Percentiles rank a stretch among this genome's conserved stretches.
phyloP scores from a whole-genome alignment of 2,329 filamentous ascomycete genomes.

The Talaromyces atroroseus region DNA sequence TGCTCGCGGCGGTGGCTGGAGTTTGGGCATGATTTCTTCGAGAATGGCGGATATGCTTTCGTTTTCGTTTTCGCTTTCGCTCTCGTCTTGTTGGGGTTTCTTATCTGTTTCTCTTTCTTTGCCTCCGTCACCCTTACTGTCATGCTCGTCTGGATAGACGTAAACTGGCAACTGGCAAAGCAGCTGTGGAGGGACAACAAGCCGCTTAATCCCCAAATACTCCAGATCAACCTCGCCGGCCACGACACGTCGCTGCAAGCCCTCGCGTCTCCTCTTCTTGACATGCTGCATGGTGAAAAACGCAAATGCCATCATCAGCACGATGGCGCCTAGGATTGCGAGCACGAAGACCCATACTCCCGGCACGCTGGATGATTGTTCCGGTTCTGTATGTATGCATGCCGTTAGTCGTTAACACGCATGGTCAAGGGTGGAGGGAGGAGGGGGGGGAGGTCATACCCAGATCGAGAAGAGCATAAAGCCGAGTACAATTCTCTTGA shows the following conservation, averaged over 20 bases:
- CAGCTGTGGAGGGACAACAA: constrained; percentile 68
- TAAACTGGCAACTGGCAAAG: constrained; percentile 73
- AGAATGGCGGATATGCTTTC: constrained; percentile 11
- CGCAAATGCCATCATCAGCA: constrained; percentile 60
- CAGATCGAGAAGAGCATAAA: constrained; percentile 48
- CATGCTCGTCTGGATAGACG: constrained; percentile 52
- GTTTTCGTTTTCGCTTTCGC: neutral
- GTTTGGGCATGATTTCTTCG: constrained; percentile 5
- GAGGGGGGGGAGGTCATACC: constrained; percentile 50
- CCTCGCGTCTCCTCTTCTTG: constrained; percentile 64
- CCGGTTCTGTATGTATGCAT: constrained; percentile 28
- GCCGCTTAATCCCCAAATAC: constrained; percentile 72
- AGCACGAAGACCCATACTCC: constrained; percentile 77
- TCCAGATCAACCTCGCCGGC: constrained; percentile 60
- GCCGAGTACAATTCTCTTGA: constrained; percentile 23
- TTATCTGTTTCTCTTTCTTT: neutral
- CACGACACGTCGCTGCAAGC: constrained; percentile 64
- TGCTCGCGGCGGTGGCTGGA: neutral
- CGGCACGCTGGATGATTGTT: constrained; percentile 47
- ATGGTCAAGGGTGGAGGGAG: neutral
- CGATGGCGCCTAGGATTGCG: constrained; percentile 73
- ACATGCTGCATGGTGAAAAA: constrained; percentile 71
- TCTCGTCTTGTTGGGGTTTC: neutral
- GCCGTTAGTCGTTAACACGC: neutral
- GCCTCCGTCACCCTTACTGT: too few species aligned